Evolutionary conservation across 1,284 basidiomycete species (phyloP).

Genomic region (Ustilago lituana): DNA sequence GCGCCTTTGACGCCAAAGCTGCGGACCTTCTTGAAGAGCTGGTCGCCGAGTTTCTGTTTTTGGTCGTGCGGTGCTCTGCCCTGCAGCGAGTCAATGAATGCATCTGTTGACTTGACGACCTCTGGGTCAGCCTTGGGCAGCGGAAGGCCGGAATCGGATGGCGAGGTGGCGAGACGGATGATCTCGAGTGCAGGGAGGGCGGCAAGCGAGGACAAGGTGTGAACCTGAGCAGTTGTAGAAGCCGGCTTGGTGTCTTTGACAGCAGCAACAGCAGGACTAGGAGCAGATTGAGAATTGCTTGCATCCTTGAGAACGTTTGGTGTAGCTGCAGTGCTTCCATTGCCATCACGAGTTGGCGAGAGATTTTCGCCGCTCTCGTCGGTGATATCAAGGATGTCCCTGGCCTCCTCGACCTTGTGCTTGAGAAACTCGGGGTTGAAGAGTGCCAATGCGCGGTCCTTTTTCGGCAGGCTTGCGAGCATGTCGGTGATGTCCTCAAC

Average conservation of each 20-base stretch:
- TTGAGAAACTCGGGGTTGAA: conserved; percentile 84
- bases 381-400: conserved; percentile 73
- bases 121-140: conserved; percentile 77
- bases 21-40: conserved; percentile 77
- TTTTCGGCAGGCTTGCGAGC: conserved; percentile 82
- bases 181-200: conserved; percentile 73
- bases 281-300: conserved; percentile 50
- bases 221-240: background rate
- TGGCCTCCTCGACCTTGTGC: conserved; percentile 82
- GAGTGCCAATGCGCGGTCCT: conserved; percentile 86
- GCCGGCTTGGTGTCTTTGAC: background rate
- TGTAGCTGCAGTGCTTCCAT: background rate
- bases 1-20: conserved; percentile 80
- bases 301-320: conserved; percentile 16
- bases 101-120: conserved; percentile 76
- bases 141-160: conserved; percentile 72
- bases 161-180: conserved; percentile 73
- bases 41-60: conserved; percentile 74
- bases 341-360: background rate
- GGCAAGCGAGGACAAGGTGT: conserved; percentile 71
- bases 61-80: conserved; percentile 75
- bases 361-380: conserved; percentile 40
- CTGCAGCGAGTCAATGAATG: conserved; percentile 78
- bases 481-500: conserved; percentile 73
- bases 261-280: conserved; percentile 14